phyloP scores from a whole-genome alignment of 2,329 filamentous ascomycete species.

The Verticillium isaacii region DNA sequence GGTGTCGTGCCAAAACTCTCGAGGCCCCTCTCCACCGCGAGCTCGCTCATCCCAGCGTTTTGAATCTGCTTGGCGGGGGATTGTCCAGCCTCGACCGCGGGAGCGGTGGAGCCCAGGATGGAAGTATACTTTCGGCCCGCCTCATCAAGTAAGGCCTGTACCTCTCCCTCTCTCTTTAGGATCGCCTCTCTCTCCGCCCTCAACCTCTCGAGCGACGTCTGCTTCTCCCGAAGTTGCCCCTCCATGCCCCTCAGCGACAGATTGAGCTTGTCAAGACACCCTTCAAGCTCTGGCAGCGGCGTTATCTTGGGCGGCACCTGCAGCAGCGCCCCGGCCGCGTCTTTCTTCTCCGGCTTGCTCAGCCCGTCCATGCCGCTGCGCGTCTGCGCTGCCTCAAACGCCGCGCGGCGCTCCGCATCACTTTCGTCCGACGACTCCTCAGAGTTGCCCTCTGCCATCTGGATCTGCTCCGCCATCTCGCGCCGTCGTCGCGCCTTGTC shows the following conservation, averaged over 20 bases:
- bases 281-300: slow-evolving; percentile 68
- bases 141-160: slow-evolving; percentile 76
- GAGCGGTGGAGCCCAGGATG: slow-evolving; percentile 24
- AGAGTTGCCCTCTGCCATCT: slow-evolving; percentile 65
- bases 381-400: slow-evolving; percentile 84
- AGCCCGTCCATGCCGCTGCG: slow-evolving; percentile 78
- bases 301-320: slow-evolving; percentile 70
- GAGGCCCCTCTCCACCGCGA: slow-evolving; percentile 33
- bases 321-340: slow-evolving; percentile 29
- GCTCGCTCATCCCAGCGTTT: slow-evolving; percentile 13
- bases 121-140: slow-evolving; percentile 62
- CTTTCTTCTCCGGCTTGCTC: slow-evolving; percentile 39
- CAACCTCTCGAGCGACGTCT: slow-evolving; percentile 60
- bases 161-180: slow-evolving; percentile 65
- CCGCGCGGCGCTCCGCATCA: slow-evolving; percentile 66
- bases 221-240: slow-evolving; percentile 53
- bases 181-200: slow-evolving; percentile 66
- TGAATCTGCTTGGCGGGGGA: slow-evolving; percentile 13
- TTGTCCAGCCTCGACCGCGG: slow-evolving; percentile 6
- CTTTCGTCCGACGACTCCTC: slow-evolving; percentile 64
- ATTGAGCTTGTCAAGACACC: slow-evolving; percentile 61
- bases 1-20: slow-evolving; percentile 44
- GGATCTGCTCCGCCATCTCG: slow-evolving; percentile 80
- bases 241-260: slow-evolving; percentile 60
- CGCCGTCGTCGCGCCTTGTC: slow-evolving; percentile 60